Conservation (phyloP, 1,139 yeast genomes). For the Keqinozyma sinolaborantium region DNA sequence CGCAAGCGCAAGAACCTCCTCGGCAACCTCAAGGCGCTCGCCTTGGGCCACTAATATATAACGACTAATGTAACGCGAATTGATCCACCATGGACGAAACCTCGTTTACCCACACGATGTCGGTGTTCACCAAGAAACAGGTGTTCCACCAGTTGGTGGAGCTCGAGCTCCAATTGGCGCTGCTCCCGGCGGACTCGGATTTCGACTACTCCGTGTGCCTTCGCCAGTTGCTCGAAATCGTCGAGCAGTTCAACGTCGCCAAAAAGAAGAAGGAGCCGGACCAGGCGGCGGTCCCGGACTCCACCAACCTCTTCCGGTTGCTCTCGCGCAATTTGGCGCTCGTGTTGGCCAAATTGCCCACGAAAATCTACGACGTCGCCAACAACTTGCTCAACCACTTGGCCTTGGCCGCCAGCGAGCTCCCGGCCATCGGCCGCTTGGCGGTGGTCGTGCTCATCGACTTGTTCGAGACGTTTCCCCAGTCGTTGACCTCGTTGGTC, state of each 20-base stretch:
- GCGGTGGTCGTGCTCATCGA: conserved; percentile 34
- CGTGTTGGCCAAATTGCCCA: conserved; percentile 28
- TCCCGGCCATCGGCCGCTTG: conserved; percentile 19
- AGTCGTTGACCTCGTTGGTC: conserved; percentile 33
- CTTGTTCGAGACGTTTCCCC: conserved; percentile 36
- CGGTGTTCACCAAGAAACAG: conserved; percentile 17
- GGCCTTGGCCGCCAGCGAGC: conserved; percentile 13
- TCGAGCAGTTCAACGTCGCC: conserved; percentile 16
- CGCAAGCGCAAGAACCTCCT: conserved; percentile 1
- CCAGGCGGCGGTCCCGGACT: conserved; percentile 5
- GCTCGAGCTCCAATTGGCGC: conserved; percentile 17
- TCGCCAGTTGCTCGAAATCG: conserved; percentile 12
- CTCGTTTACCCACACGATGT: conserved; percentile 15
- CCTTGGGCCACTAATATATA: conserved; percentile 3
- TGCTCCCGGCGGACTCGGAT: conserved; percentile 7
- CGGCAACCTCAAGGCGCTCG: conserved; percentile 2
- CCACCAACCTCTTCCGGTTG: conserved; percentile 25
- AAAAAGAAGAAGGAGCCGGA: conserved; percentile 8
- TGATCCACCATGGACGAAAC: conserved; percentile 8
- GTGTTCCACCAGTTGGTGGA: conserved; percentile 22
- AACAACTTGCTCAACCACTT: conserved; percentile 32
- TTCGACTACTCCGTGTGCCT: conserved; percentile 15
- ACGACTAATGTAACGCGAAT: not conserved
- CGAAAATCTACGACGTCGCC: conserved; percentile 38
- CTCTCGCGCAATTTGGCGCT: conserved; percentile 27